Percentiles rank a stretch among this genome's conserved stretches.
phyloP scores from a whole-genome alignment of 805 yeast genomes.

The Yueomyces sinensis region DNA sequence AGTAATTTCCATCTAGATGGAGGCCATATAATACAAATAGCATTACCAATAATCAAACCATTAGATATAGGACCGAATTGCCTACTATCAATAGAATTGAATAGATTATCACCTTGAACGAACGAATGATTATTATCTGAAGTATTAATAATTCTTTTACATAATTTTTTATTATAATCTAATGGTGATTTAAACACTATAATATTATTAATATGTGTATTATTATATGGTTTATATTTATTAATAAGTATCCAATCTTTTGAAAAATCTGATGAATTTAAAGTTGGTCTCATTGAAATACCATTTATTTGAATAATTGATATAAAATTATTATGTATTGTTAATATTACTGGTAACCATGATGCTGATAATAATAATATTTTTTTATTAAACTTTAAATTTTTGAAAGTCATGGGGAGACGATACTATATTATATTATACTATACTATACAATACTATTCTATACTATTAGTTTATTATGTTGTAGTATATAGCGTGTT shows the following conservation, averaged over 20 bases:
- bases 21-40: constrained; percentile 60
- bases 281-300: constrained; percentile 76
- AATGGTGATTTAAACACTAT: constrained; percentile 66
- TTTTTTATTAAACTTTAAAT: too few species aligned
- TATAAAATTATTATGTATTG: constrained; percentile 54
- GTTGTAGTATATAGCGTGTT: too few species aligned
- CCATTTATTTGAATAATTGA: constrained; percentile 71
- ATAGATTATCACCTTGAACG: constrained; percentile 87
- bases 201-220: constrained; percentile 52
- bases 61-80: constrained; percentile 78
- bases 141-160: constrained; percentile 67
- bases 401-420: too few species aligned
- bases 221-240: constrained; percentile 38
- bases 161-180: constrained; percentile 63
- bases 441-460: too few species aligned
- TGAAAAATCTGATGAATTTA: constrained; percentile 50
- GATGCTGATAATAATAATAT: constrained; percentile 35
- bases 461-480: too few species aligned
- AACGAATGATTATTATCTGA: constrained; percentile 76
- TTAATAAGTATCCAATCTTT: constrained; percentile 51
- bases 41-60: constrained; percentile 72
- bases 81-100: constrained; percentile 74
- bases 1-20: constrained; percentile 34
- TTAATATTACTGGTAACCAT: constrained; percentile 74
- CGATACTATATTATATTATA: too few species aligned